A percentile compares a stretch with the other conserved stretches of the same genome.
Conservation (phyloP, 2,329 filamentous ascomycete species). For the Cladosporium velox region DNA sequence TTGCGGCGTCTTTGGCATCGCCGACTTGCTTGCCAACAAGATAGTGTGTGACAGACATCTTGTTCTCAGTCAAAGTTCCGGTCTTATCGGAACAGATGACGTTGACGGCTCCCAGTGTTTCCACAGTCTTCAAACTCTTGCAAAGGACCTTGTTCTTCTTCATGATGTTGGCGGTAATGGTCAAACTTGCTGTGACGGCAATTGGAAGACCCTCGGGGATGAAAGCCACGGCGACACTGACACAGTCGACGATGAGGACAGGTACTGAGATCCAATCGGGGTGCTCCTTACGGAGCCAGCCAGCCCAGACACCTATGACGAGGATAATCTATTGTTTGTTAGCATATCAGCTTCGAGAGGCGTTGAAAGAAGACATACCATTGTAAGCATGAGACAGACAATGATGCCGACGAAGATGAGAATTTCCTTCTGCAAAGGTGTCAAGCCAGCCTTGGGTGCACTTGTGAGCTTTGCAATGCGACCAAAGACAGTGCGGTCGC, state of each 20-base stretch:
- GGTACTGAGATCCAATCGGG: slow-evolving; percentile 73
- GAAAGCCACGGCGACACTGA: slow-evolving; percentile 70
- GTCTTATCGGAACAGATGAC: slow-evolving; percentile 79
- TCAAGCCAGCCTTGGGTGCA: slow-evolving; percentile 66
- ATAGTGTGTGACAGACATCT: slow-evolving; percentile 64
- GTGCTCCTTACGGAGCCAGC: slow-evolving; percentile 67
- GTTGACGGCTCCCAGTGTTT: slow-evolving; percentile 72
- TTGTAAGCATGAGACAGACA: slow-evolving; percentile 64
- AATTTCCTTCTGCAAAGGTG: slow-evolving; percentile 71
- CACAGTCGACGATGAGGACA: slow-evolving; percentile 70
- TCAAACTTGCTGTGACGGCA: slow-evolving; percentile 66
- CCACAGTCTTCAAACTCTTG: slow-evolving; percentile 77
- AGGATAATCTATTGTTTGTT: slow-evolving; percentile 43
- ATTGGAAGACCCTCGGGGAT: slow-evolving; percentile 75
- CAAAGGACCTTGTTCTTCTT: slow-evolving; percentile 74
- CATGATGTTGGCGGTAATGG: slow-evolving; percentile 77
- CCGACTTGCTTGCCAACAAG: slow-evolving; percentile 58
- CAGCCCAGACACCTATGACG: slow-evolving; percentile 57
- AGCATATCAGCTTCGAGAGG: not conserved
- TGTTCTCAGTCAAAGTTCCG: slow-evolving; percentile 61
- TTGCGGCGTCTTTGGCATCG: slow-evolving; percentile 52
- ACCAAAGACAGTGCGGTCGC: slow-evolving; percentile 73
- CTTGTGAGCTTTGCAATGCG: slow-evolving; percentile 71
- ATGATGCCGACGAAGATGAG: slow-evolving; percentile 72
- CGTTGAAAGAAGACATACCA: slow-evolving; percentile 53